A percentile compares a stretch with the other conserved stretches of the same genome.
Conservation (phyloP, 768 basidiomycete species). For the Termitomyces titanicus region DNA sequence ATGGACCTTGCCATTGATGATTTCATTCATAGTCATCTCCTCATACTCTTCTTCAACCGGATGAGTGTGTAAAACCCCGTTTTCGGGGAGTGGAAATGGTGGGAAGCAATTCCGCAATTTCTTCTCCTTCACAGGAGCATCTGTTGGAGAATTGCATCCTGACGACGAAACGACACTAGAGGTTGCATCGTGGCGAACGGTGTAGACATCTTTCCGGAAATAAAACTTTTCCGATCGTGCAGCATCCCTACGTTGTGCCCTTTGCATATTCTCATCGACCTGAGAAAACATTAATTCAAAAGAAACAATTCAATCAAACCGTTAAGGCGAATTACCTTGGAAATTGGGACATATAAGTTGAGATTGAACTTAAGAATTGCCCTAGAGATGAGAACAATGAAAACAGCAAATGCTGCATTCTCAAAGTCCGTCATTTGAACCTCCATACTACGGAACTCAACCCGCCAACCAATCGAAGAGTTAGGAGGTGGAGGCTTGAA, state of each 20-base stretch:
- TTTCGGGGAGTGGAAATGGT: constrained; percentile 47
- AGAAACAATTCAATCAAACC: background rate
- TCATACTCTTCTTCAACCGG: constrained; percentile 82
- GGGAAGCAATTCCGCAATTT: constrained; percentile 73
- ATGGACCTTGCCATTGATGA: constrained; percentile 87
- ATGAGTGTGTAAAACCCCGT: constrained; percentile 32
- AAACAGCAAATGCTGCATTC: constrained; percentile 95
- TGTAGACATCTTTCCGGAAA: constrained; percentile 86
- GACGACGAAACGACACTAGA: constrained; percentile 48
- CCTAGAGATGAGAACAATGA: constrained; percentile 90
- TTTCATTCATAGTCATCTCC: constrained; percentile 89
- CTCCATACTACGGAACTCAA: constrained; percentile 99
- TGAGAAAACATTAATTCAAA: constrained; percentile 25
- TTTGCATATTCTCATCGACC: constrained; percentile 97
- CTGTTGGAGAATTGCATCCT: constrained; percentile 33
- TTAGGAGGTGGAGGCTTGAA: constrained; percentile 98
- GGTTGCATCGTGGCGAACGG: constrained; percentile 40
- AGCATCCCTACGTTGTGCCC: constrained; percentile 85
- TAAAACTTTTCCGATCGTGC: constrained; percentile 72
- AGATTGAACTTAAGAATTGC: constrained; percentile 89
- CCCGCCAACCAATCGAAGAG: constrained; percentile 94
- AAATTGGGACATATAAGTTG: constrained; percentile 96
- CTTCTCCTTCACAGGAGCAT: constrained; percentile 45
- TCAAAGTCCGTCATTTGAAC: constrained; percentile 99
- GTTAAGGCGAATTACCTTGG: constrained; percentile 56